phyloP scores from a whole-genome alignment of 2,329 filamentous ascomycete genomes.

The Sporothrix protearum region DNA sequence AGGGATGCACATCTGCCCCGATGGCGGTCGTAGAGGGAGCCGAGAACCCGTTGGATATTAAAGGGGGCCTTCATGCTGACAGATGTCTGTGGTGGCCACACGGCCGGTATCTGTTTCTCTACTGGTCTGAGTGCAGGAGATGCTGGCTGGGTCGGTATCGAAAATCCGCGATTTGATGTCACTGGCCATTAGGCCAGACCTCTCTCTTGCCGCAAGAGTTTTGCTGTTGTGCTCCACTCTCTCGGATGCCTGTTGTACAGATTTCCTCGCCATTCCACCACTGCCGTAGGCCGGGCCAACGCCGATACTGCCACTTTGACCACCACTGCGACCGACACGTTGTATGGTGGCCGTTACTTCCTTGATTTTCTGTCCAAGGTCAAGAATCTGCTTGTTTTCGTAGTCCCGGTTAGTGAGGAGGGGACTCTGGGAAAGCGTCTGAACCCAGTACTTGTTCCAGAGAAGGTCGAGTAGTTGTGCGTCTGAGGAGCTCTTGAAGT shows the following conservation, averaged over 20 bases:
- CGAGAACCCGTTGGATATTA: not conserved
- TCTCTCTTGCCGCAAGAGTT: constrained; percentile 59
- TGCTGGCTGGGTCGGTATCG: not conserved
- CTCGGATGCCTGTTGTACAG: constrained; percentile 49
- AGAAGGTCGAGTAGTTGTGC: constrained; percentile 78
- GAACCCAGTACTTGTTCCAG: constrained; percentile 99
- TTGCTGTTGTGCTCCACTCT: constrained; percentile 61
- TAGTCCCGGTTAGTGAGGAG: constrained; percentile 91
- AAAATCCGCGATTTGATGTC: constrained; percentile 64
- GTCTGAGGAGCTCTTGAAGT: constrained; percentile 93
- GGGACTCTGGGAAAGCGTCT: constrained; percentile 87
- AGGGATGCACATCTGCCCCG: not conserved
- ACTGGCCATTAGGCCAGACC: constrained; percentile 58
- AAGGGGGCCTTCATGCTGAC: not conserved
- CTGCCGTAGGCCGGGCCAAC: constrained; percentile 32
- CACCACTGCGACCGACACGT: constrained; percentile 33
- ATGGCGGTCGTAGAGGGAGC: not conserved
- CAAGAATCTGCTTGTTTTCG: constrained; percentile 84
- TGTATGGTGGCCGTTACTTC: constrained; percentile 52
- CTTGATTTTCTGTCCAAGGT: constrained; percentile 77
- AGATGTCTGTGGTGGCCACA: not conserved
- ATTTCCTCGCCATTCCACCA: constrained; percentile 29
- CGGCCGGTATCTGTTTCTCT: not conserved
- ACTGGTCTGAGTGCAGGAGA: too few relatives aligned
- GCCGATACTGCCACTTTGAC: constrained; percentile 30